Base-by-base conservation (phyloP, 2,329 filamentous ascomycete species). In the Didymella pomorum region DNA sequence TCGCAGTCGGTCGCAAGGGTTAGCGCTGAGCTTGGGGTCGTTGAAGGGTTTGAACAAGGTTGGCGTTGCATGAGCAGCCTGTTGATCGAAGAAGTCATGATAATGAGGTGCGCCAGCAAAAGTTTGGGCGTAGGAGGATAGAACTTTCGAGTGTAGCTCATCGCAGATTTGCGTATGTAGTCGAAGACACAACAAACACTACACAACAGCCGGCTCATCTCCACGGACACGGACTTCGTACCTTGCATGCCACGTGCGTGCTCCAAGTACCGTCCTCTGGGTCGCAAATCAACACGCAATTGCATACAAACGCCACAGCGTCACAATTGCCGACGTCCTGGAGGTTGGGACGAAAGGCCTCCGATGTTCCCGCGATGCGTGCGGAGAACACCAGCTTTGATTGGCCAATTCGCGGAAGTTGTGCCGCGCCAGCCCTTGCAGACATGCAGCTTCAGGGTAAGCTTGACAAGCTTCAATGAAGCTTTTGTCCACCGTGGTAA, bases 1-100 rank as follows among this genome's bases (percentile, higher is more conserved):
- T 86, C 89, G 95, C 80, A 97, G 93, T 83, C 90, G 95, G 76
- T 97, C 93, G 35, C 95, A 99, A 81, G 95, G 95, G 47, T 83
- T 99, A 73, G 95, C 95, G 11, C 82, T 99, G 68, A 97, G 94
- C 80, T 82, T 99, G 64, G 95, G 95, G 29, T 96, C 92, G 48
- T 83, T 99, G 72, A 99, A 98, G 82, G 95, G 95, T 1, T 82
- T 99, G 62, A 97, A 93, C 65, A 78, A 77, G 66, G 75, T 75
- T 53, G 71, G 72, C 8, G 65, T 68, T 29, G 69, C 70, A 52
- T 72, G 51, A 69, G 52, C 26, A 23, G 29, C 12, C 4, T 50
- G 25, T 49, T 55, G 47, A 52, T 37, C 10, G 39, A 41, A 42
- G 48, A 52, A 35, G 35, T 50, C 35, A 60, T 43, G 52, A 55